phyloP scores from a whole-genome alignment of 768 basidiomycete species.

The Galerina sulciceps region DNA sequence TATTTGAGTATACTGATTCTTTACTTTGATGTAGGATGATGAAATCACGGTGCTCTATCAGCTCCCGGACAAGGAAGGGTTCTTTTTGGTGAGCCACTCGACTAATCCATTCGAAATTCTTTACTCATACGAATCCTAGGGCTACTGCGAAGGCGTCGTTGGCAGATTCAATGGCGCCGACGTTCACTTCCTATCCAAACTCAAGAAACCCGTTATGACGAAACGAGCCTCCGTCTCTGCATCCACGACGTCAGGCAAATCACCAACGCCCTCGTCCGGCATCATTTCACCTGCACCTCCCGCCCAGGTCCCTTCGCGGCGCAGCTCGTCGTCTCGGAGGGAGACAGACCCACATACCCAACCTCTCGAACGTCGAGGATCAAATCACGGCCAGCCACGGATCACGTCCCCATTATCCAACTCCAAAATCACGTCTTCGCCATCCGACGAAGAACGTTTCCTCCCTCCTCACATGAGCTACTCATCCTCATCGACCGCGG shows the following conservation, averaged over 20 bases:
- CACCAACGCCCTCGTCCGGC: constrained; percentile 23
- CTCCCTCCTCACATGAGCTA: constrained; percentile 23
- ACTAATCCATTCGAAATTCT: not conserved
- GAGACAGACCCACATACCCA: not conserved
- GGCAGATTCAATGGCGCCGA: constrained; percentile 68
- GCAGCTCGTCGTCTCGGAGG: not conserved
- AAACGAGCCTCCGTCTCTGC: constrained; percentile 57
- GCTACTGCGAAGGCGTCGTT: constrained; percentile 87
- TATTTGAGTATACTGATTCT: not conserved
- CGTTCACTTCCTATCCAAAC: constrained; percentile 72
- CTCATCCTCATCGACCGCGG: constrained; percentile 21
- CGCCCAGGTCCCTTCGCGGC: not conserved
- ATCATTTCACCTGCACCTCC: not conserved
- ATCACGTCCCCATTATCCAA: not conserved
- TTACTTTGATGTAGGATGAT: constrained; percentile 57
- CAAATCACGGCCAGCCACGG: not conserved
- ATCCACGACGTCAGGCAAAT: constrained; percentile 14
- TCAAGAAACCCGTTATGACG: constrained; percentile 82
- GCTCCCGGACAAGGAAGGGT: constrained; percentile 51
- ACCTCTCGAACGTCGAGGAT: not conserved
- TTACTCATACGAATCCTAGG: constrained; percentile 42
- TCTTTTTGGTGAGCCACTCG: constrained; percentile 57
- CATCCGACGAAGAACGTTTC: constrained; percentile 16
- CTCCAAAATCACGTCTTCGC: not conserved
- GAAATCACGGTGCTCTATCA: constrained; percentile 82